Evolutionary conservation across 352 stramenopile genomes (phyloP).

Genomic region (Phytopythium oedochilum): DNA sequence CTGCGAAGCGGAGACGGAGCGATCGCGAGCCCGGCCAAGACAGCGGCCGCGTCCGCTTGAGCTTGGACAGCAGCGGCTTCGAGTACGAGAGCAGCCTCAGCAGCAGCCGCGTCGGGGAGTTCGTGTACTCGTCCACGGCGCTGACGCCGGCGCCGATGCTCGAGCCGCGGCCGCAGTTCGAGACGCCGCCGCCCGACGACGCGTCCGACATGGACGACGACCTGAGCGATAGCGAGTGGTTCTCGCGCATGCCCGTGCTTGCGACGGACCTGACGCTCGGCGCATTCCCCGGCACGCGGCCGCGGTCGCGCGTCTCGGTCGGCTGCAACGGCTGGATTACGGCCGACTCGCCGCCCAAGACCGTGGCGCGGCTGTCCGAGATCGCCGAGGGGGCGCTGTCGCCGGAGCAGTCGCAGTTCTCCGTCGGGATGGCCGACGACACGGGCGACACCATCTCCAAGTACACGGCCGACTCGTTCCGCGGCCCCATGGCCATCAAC

Average conservation of each 20-base stretch:
- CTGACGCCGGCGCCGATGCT: conserved; percentile 2
- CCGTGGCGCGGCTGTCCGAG: conserved; percentile 3
- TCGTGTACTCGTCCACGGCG: conserved; percentile 1
- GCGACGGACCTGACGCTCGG: conserved; percentile 12
- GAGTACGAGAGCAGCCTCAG: conserved; percentile 5
- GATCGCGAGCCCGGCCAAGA: neutral
- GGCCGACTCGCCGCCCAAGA: conserved; percentile 6
- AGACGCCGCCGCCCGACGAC: neutral
- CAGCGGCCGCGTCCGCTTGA: neutral
- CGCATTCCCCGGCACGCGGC: conserved; percentile 10
- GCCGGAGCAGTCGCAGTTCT: conserved; percentile 8
- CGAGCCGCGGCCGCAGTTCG: conserved; percentile 5
- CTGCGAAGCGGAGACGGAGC: neutral
- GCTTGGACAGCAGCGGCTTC: neutral
- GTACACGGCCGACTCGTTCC: conserved; percentile 5
- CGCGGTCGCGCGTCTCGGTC: conserved; percentile 22
- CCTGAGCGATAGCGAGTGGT: neutral
- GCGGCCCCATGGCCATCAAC: neutral
- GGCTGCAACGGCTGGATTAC: conserved; percentile 27
- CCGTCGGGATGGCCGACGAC: neutral
- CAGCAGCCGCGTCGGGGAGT: conserved; percentile 1
- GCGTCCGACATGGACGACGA: neutral
- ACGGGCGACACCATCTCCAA: conserved; percentile 5
- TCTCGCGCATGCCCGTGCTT: conserved; percentile 9
- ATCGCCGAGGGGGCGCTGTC: neutral